phyloP scores from a whole-genome alignment of 2,329 filamentous ascomycete genomes.

The Pestalotiopsis sp. region DNA sequence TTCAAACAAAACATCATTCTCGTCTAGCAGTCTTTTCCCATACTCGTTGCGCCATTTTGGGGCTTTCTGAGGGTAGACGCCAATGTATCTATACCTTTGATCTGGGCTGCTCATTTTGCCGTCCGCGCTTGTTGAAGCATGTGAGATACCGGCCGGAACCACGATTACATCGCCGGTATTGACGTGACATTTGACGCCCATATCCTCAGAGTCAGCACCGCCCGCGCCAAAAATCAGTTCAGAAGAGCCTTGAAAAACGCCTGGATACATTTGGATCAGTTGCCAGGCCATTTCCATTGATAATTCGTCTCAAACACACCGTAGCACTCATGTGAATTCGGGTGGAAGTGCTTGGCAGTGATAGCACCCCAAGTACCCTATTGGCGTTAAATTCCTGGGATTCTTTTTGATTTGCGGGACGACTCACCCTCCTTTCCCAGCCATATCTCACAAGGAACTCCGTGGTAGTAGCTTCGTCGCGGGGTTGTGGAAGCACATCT shows the following conservation, averaged over 20 bases:
- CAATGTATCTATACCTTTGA: constrained; percentile 1
- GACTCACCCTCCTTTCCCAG: constrained; percentile 8
- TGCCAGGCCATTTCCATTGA: neutral
- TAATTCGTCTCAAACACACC: neutral
- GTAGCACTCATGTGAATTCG: constrained; percentile 9
- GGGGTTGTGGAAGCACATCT: neutral
- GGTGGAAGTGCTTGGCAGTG: constrained; percentile 3
- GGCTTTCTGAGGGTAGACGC: constrained; percentile 5
- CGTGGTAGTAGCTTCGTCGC: neutral
- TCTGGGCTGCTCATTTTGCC: neutral
- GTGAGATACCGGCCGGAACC: constrained; percentile 66
- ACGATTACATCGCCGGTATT: constrained; percentile 60
- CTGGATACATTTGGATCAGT: neutral
- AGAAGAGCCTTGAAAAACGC: neutral
- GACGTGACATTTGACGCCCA: neutral
- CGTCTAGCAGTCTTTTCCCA: neutral
- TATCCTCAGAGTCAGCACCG: neutral
- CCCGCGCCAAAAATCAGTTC: neutral
- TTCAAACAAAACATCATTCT: neutral
- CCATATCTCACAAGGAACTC: neutral
- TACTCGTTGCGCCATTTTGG: constrained; percentile 6
- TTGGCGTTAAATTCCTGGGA: neutral
- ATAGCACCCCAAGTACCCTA: neutral
- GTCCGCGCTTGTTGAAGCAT: constrained; percentile 33
- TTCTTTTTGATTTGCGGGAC: neutral